phyloP scores from a whole-genome alignment of 2,329 filamentous ascomycete genomes.

The Aspergillus hortae region DNA sequence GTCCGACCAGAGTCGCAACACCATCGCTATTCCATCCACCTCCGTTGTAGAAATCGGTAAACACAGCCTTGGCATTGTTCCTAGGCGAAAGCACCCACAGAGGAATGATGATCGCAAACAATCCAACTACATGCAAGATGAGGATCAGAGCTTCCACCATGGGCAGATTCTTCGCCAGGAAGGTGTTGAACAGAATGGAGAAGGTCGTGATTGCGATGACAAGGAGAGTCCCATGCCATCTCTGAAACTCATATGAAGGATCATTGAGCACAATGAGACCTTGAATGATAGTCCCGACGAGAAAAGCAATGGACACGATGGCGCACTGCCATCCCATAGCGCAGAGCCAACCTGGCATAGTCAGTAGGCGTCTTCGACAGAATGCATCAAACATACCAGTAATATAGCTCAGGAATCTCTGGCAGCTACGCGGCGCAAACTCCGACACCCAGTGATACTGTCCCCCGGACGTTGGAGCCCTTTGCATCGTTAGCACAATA shows the following conservation, averaged over 20 bases:
- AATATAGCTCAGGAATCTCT: conserved; percentile 46
- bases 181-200: conserved; percentile 42
- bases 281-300: conserved; percentile 45
- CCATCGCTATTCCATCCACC: conserved; percentile 39
- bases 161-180: conserved; percentile 37
- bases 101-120: conserved; percentile 43
- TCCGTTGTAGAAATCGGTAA: conserved; percentile 39
- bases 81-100: conserved; percentile 41
- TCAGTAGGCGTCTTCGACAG: not conserved
- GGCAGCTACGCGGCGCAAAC: conserved; percentile 40
- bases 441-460: conserved; percentile 43
- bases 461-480: conserved; percentile 40
- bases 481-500: conserved; percentile 5
- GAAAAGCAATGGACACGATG: conserved; percentile 42
- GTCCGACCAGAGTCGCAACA: conserved; percentile 38
- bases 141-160: conserved; percentile 39
- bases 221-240: conserved; percentile 46
- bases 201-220: conserved; percentile 39
- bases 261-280: conserved; percentile 45
- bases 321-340: conserved; percentile 46
- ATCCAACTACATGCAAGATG: conserved; percentile 41
- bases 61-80: conserved; percentile 36
- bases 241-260: conserved; percentile 36
- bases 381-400: conserved; percentile 27
- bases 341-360: conserved; percentile 38